A percentile compares a stretch with the other conserved stretches of the same genome.
Conservation (phyloP, 805 yeast species). For the Metschnikowia kunwiensis region DNA sequence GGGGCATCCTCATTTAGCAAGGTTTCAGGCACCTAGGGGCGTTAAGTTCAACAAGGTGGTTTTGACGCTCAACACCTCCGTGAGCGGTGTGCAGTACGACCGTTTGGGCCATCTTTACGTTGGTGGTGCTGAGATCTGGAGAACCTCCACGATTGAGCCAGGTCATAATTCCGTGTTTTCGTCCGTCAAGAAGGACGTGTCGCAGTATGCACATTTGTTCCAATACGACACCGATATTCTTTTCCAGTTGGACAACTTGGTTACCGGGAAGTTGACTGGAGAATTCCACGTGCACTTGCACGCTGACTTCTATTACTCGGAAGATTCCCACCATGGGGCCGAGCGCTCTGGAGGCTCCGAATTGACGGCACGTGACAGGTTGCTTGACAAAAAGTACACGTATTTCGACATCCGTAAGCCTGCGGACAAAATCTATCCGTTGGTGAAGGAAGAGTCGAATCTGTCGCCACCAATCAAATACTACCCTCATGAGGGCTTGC, state of each 20-base stretch:
- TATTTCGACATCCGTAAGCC: constrained; percentile 31
- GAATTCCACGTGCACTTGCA: constrained; percentile 51
- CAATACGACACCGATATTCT: constrained; percentile 38
- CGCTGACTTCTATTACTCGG: constrained; percentile 52
- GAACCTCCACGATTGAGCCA: constrained; percentile 69
- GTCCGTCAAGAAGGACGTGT: constrained; percentile 58
- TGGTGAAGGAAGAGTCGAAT: constrained; percentile 24
- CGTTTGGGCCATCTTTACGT: constrained; percentile 62
- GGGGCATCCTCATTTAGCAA: constrained; percentile 50
- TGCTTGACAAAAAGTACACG: constrained; percentile 12
- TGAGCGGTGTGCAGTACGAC: constrained; percentile 57
- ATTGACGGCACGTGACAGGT: too few relatives aligned
- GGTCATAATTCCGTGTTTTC: constrained; percentile 44
- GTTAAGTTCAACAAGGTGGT: constrained; percentile 52
- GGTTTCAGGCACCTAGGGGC: constrained; percentile 42
- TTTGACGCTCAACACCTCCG: constrained; percentile 53
- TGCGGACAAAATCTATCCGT: constrained; percentile 40
- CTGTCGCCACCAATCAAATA: constrained; percentile 43
- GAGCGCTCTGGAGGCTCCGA: too few relatives aligned
- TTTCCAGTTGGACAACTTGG: constrained; percentile 61
- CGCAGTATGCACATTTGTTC: constrained; percentile 54
- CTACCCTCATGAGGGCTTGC: constrained; percentile 41
- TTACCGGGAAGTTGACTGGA: constrained; percentile 57
- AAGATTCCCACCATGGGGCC: too few relatives aligned
- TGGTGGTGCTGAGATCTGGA: constrained; percentile 69